Evolutionary conservation across 2,329 filamentous ascomycete genomes (phyloP), one percentile per base, ranked within the genome.

Genomic region (Ustilaginoidea virens): DNA sequence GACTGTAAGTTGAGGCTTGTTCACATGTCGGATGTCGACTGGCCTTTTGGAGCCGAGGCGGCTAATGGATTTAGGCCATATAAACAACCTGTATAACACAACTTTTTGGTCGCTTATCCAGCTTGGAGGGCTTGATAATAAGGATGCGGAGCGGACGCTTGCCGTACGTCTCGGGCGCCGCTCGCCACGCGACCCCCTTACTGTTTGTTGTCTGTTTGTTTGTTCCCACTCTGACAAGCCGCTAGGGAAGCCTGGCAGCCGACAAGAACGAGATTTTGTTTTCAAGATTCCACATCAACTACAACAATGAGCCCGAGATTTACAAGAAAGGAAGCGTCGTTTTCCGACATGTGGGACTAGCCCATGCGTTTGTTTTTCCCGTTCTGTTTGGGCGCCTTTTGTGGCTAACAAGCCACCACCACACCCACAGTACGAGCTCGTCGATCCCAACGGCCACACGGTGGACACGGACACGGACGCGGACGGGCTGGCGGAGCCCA

Each of bases 11-110:
- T 15, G 14, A 19, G 8, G 5, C 27, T 17, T 30, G 9, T 29
- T 16, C 8, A 3, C 16, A n/a, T 12, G 7, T 54, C 11, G n/a
- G n/a, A 6, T 10, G 15, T 5, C 11, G 4, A 4, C 10, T 17
- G 5, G 17, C 11, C 6, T 1, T 14, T 30, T 13, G 15, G 5
- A 12, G 41, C 46, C 36, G 49, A 17, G 40, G 45, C 35, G 49
- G 20, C 3, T 8, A 15, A 0, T 7, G 34, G 87, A 5, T n/a
- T n/a, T n/a, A 35, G 81, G 81, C 39, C 90, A 98, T 49, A 92
- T 98, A 43, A 98, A 98, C 53, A 98, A 98, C 46, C 68, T 98
- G 4, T 98, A 94, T 55, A 98, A 98, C 50, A 98, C 90, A 0
- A 82, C 83, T 0, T 96, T 96, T 51, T 98, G 90, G 90, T 64